Evolutionary conservation across 1,139 yeast genomes (phyloP).

Genomic region (Meyerozyma guilliermondii): DNA sequence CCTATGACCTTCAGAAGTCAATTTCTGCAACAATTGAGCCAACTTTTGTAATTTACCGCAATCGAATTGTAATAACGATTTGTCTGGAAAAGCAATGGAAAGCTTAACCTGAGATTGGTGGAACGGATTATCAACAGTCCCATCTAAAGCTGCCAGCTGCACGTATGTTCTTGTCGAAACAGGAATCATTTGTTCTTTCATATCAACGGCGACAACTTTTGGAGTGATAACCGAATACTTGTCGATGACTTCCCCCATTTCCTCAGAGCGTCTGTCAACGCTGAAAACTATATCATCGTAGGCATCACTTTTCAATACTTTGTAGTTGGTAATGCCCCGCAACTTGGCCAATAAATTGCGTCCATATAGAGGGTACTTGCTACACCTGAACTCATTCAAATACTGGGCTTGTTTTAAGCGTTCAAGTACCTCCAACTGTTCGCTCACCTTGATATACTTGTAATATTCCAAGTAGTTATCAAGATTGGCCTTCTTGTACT

Average conservation of each 20-base stretch:
- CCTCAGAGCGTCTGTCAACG: constrained; percentile 37
- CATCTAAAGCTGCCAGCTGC: constrained; percentile 25
- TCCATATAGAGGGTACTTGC: constrained; percentile 54
- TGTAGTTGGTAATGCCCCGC: constrained; percentile 7
- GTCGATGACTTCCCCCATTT: constrained; percentile 52
- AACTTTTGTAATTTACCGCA: constrained; percentile 93
- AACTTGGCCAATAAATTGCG: constrained; percentile 32
- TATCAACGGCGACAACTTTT: constrained; percentile 70
- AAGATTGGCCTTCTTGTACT: constrained; percentile 32
- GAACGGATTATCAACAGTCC: constrained; percentile 56
- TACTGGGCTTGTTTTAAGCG: constrained; percentile 55
- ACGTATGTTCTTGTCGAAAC: constrained; percentile 25
- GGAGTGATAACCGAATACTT: constrained; percentile 89
- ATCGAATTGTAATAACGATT: constrained; percentile 84
- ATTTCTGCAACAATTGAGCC: constrained; percentile 67
- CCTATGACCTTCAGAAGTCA: constrained; percentile 84
- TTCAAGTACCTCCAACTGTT: constrained; percentile 46
- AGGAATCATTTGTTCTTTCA: constrained; percentile 56
- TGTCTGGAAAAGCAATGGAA: constrained; percentile 95
- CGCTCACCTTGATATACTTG: constrained; percentile 47
- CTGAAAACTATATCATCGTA: constrained; percentile 32
- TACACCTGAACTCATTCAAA: constrained; percentile 60
- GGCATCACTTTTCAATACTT: constrained; percentile 15
- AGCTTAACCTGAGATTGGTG: constrained; percentile 82
- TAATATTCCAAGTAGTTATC: constrained; percentile 58